Evolutionary conservation across 1,284 basidiomycete genomes (phyloP).

Genomic region (Blastosporella zonata): DNA sequence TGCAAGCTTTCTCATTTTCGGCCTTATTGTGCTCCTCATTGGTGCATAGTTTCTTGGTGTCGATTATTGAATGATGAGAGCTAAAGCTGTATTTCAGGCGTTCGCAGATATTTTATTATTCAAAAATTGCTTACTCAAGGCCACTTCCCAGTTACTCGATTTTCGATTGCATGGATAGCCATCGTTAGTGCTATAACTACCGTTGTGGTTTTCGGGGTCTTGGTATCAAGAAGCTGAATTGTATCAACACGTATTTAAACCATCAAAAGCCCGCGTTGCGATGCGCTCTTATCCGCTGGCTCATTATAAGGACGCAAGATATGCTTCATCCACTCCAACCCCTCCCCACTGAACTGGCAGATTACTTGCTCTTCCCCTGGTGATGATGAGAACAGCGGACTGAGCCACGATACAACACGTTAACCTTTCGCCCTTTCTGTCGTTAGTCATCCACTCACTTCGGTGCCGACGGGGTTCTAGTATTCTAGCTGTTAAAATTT

Average conservation of each 20-base stretch:
- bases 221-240: conserved; percentile 30
- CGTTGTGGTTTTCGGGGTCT: conserved; percentile 45
- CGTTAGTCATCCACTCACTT: too few relatives aligned
- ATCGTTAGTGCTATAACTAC: conserved; percentile 40
- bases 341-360: too few relatives aligned
- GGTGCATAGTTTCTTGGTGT: conserved; percentile 31
- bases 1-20: conserved; percentile 44
- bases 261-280: neutral
- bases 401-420: too few relatives aligned
- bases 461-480: too few relatives aligned
- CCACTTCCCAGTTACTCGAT: conserved; percentile 51
- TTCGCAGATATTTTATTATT: conserved; percentile 53
- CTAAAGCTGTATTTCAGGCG: conserved; percentile 29
- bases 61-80: neutral
- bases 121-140: conserved; percentile 49
- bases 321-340: too few relatives aligned
- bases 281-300: too few relatives aligned
- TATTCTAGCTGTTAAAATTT: too few relatives aligned
- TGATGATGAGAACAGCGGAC: too few relatives aligned
- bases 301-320: too few relatives aligned
- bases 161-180: conserved; percentile 33
- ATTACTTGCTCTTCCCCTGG: too few relatives aligned
- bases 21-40: conserved; percentile 42
- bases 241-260: neutral
- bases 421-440: too few relatives aligned